Conservation (phyloP, 2,329 filamentous ascomycete species). For the Rosellinia necatrix region DNA sequence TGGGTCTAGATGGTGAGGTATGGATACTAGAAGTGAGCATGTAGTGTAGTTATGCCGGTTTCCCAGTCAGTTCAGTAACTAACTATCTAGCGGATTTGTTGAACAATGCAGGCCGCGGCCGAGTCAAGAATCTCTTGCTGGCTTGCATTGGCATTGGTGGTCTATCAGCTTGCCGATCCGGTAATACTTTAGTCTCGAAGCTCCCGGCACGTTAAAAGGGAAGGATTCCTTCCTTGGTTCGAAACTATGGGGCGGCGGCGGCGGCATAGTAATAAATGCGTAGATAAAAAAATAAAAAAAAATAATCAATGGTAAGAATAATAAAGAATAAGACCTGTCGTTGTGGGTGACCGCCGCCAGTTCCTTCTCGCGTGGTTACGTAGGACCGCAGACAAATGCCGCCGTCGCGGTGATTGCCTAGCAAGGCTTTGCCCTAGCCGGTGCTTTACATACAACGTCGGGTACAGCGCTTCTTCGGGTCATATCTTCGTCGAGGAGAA, state of each 20-base stretch:
- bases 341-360: conserved; percentile 16
- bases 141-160: conserved; percentile 7
- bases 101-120: no score
- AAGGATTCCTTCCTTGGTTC: background rate
- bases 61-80: no score
- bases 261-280: no score
- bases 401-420: background rate
- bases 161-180: conserved; percentile 16
- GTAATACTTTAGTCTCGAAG: conserved; percentile 2
- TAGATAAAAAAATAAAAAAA: background rate
- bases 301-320: background rate
- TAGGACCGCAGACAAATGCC: conserved; percentile 17
- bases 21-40: no score
- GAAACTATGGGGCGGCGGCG: no score
- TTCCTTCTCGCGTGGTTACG: conserved; percentile 23
- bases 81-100: no score
- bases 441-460: background rate
- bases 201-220: background rate
- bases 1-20: no score
- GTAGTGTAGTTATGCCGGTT: no score
- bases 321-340: conserved; percentile 3
- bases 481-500: no score
- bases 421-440: no score
- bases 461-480: no score
- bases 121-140: no score